Evolutionary conservation across 495 filamentous ascomycete species (phyloP).

Genomic region (Stereocaulon alpinum): DNA sequence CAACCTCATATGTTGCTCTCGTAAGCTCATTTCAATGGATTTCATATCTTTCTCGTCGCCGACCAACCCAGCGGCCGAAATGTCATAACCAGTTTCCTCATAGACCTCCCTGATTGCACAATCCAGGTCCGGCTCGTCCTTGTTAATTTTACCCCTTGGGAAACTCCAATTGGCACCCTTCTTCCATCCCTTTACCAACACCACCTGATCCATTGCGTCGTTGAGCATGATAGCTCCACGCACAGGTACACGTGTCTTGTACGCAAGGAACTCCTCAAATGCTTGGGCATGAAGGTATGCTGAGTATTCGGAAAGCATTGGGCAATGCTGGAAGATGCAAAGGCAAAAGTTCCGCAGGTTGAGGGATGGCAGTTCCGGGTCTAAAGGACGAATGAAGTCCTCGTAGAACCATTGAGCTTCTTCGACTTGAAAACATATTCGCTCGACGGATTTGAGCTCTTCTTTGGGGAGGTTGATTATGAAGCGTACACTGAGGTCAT

Average conservation of each 20-base stretch:
- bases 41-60: constrained; percentile 56
- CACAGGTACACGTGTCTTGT: constrained; percentile 90
- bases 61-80: constrained; percentile 61
- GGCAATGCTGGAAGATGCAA: constrained; percentile 86
- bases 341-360: constrained; percentile 71
- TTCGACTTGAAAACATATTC: constrained; percentile 96
- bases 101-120: constrained; percentile 91
- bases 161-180: constrained; percentile 95
- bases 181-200: constrained; percentile 96
- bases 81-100: constrained; percentile 89
- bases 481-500: constrained; percentile 91
- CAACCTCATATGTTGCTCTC: constrained; percentile 82
- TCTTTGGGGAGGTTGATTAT: constrained; percentile 89
- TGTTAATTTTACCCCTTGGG: constrained; percentile 92
- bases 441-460: constrained; percentile 79
- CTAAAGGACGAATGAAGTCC: constrained; percentile 88
- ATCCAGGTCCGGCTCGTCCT: constrained; percentile 82
- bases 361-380: constrained; percentile 75
- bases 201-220: constrained; percentile 76
- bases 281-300: constrained; percentile 65
- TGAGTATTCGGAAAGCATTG: constrained; percentile 71
- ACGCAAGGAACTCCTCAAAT: constrained; percentile 80
- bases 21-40: constrained; percentile 75
- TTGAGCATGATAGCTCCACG: constrained; percentile 89
- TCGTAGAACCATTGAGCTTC: constrained; percentile 99